Conservation (phyloP, 2,329 filamentous ascomycete genomes). For the Fusarium illudens region DNA sequence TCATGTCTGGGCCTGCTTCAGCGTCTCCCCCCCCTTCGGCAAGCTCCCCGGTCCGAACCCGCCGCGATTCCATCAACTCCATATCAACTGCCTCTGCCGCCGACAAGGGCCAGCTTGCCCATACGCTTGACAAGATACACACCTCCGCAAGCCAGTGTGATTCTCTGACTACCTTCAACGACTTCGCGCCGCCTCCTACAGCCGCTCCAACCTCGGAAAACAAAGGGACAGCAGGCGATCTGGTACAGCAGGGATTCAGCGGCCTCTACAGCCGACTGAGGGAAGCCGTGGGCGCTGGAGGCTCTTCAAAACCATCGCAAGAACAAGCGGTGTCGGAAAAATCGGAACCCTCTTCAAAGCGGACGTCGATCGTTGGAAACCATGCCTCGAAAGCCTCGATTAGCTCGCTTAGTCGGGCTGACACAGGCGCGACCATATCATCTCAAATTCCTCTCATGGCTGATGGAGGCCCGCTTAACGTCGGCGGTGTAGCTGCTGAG, state of each 20-base stretch:
- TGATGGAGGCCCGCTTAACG: slow-evolving; percentile 50
- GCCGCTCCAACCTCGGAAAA: slow-evolving; percentile 68
- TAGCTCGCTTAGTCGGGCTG: slow-evolving; percentile 53
- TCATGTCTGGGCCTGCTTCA: slow-evolving; percentile 43
- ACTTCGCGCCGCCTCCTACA: slow-evolving; percentile 78
- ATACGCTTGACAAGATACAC: slow-evolving; percentile 87
- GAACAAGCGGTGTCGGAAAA: slow-evolving; percentile 43
- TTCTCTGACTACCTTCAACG: slow-evolving; percentile 90
- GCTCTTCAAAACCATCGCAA: slow-evolving; percentile 50
- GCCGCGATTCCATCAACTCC: slow-evolving; percentile 53
- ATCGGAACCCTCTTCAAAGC: slow-evolving; percentile 51
- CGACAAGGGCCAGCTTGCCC: slow-evolving; percentile 78
- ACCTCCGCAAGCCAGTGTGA: slow-evolving; percentile 86
- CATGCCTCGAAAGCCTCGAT: slow-evolving; percentile 54
- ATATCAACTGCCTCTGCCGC: slow-evolving; percentile 50
- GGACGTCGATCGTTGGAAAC: slow-evolving; percentile 52
- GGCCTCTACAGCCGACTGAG: slow-evolving; percentile 87
- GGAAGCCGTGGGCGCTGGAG: slow-evolving; percentile 79
- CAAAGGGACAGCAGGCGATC: slow-evolving; percentile 74
- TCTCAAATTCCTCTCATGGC: slow-evolving; percentile 46
- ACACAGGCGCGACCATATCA: slow-evolving; percentile 47
- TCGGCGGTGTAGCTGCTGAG: slow-evolving; percentile 48
- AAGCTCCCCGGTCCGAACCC: slow-evolving; percentile 47
- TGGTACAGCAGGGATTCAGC: slow-evolving; percentile 85
- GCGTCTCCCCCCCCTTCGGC: slow-evolving; percentile 42